Percentiles rank a stretch among this genome's conserved stretches.
Conservation (phyloP, 257 asterid genomes). For the Solanum chaucha region DNA sequence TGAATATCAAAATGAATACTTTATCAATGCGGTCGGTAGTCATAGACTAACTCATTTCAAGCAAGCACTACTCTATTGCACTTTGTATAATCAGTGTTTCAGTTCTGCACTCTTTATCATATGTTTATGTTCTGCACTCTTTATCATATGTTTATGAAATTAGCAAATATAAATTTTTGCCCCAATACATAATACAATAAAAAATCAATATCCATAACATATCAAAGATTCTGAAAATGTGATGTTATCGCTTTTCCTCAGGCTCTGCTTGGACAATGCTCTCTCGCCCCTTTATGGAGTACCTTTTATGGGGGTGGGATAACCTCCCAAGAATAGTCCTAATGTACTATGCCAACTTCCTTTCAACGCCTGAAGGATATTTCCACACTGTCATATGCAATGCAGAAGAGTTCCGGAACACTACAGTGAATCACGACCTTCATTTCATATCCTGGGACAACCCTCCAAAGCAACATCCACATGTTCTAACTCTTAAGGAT, state of each 20-base stretch:
- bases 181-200: too few species aligned
- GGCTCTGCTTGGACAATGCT: conserved; percentile 91
- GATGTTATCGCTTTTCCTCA: conserved; percentile 4
- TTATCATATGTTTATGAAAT: not conserved
- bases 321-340: conserved; percentile 53
- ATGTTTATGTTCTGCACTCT: not conserved
- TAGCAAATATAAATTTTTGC: not conserved
- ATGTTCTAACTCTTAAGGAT: conserved; percentile 36
- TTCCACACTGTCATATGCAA: conserved; percentile 79
- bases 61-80: not conserved
- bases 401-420: conserved; percentile 48
- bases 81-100: too few species aligned
- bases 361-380: conserved; percentile 74
- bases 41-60: too few species aligned
- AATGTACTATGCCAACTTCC: conserved; percentile 66
- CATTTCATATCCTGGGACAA: conserved; percentile 85
- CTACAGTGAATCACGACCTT: conserved; percentile 72
- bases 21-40: not conserved
- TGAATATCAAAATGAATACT: not conserved
- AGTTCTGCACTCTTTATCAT: too few species aligned
- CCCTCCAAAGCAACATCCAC: conserved; percentile 87
- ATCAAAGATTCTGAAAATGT: not conserved
- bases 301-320: conserved; percentile 73
- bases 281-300: conserved; percentile 67
- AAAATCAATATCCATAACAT: not conserved